Conservation (phyloP, 441 rosid genomes). For the Corymbia calophylla region DNA sequence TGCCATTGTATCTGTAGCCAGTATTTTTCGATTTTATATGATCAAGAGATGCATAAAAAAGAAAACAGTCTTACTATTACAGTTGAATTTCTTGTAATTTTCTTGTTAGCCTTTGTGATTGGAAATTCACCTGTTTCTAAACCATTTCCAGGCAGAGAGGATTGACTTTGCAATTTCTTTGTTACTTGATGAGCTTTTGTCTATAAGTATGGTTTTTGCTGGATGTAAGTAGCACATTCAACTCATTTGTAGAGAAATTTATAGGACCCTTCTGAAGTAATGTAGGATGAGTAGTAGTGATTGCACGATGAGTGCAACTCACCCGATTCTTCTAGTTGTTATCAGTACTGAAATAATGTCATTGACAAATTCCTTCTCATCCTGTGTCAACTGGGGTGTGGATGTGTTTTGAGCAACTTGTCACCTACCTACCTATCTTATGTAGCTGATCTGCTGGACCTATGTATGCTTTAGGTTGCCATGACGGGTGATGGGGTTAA, state of each 20-base stretch:
- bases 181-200: neutral
- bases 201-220: neutral
- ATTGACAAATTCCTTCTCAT: neutral
- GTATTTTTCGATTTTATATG: neutral
- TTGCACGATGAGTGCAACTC: neutral
- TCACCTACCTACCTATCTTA: neutral
- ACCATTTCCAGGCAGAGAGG: neutral
- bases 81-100: neutral
- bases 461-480: slow-evolving; percentile 58
- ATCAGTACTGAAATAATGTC: neutral
- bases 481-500: slow-evolving; percentile 99
- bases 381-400: neutral
- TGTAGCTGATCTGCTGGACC: neutral
- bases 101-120: neutral
- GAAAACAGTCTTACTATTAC: neutral
- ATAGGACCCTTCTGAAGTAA: neutral
- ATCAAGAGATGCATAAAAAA: neutral
- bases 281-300: neutral
- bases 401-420: neutral
- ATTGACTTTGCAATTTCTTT: neutral
- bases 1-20: neutral
- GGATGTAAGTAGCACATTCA: neutral
- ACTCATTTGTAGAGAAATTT: neutral
- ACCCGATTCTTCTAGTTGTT: neutral
- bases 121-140: neutral